Percentiles rank a stretch among this genome's conserved stretches.
These are phyloP conservation scores for Uronychia setigera DNA, from an alignment of 73 alveolate species.

Conservation along the genomic window DNA sequence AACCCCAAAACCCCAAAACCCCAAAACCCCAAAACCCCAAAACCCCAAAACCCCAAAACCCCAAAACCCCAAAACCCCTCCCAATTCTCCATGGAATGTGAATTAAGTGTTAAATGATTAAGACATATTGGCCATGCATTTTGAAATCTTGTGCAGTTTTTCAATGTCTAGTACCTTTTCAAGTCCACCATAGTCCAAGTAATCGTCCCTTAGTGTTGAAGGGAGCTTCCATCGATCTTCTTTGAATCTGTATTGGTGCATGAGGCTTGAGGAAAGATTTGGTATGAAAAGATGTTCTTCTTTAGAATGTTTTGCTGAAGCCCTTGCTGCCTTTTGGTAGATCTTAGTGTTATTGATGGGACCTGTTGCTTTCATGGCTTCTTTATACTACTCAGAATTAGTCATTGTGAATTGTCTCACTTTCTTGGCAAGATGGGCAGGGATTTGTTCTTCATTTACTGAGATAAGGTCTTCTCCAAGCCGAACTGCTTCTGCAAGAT, in stretches of 20 bases:
- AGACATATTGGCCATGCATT: too few species aligned
- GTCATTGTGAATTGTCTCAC: conserved; percentile 9
- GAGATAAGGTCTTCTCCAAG: conserved; percentile 39
- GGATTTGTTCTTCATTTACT: conserved; percentile 9
- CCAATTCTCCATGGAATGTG: too few species aligned
- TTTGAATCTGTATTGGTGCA: background rate
- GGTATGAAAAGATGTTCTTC: background rate
- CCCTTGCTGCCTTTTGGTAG: background rate
- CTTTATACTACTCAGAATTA: conserved; percentile 17
- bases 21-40: too few species aligned
- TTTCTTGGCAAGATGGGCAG: conserved; percentile 11
- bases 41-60: too few species aligned
- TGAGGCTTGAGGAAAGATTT: background rate
- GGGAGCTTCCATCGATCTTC: conserved; percentile 1
- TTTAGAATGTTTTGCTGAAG: background rate
- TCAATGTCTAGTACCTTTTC: background rate
- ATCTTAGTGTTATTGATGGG: conserved; percentile 36
- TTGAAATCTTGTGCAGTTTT: too few species aligned
- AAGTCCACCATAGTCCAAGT: background rate
- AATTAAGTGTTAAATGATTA: too few species aligned
- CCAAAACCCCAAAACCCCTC: too few species aligned
- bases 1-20: too few species aligned
- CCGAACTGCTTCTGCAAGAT: conserved; percentile 38
- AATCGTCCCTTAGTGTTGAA: background rate
- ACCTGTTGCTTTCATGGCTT: conserved; percentile 31